Base-by-base conservation (phyloP, 2,329 filamentous ascomycete genomes). In the Pseudohalonectria lignicola region DNA sequence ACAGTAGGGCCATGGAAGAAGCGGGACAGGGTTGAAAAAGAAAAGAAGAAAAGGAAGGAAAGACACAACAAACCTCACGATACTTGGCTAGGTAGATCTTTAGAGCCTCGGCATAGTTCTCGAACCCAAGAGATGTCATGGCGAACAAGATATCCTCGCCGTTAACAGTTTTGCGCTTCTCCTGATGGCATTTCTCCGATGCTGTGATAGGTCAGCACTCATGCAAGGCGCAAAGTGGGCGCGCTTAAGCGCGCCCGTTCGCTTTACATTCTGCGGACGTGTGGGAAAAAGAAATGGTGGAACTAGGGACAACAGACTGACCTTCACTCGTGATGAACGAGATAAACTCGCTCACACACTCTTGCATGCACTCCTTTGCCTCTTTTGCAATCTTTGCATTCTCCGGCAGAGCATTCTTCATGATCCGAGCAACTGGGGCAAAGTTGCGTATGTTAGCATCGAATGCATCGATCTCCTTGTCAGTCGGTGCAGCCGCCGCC, bases 361-460 rank as follows among this genome's bases (percentile, higher is more conserved):
- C 92, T 62, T 98, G 92, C 92, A 98, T 96, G 65, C 92, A 98
- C 60, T 98, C 92, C 62, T 98, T 98, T 40, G 92, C 92, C 59
- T 98, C 92, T 59, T 98, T 98, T 43, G 88, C 88, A 44, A 98
- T 98, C 66, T 98, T 98, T 49, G 92, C 92, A 56, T 98, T 98
- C 48, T 98, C 92, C 37, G 92, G 92, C 35, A 98, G 72, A 6
- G 92, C 92, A 52, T 87, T 83, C 64, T 98, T 98, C 92, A 98
- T 98, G 61, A 98, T 96, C 41, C 92, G 83, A 48, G 92, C 92
- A 54, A 98, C 92, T 98, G 82, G 79, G 64, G 79, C 82, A 76
- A 86, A 87, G 66, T 92, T 92, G 55, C 82, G 79, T 69, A 92
- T 92, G 71, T 93, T 88, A 93, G 86, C 84, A 76, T 92, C 84